Evolutionary conservation across 2,329 filamentous ascomycete species (phyloP).

Genomic region (Mollisiaceae sp.): DNA sequence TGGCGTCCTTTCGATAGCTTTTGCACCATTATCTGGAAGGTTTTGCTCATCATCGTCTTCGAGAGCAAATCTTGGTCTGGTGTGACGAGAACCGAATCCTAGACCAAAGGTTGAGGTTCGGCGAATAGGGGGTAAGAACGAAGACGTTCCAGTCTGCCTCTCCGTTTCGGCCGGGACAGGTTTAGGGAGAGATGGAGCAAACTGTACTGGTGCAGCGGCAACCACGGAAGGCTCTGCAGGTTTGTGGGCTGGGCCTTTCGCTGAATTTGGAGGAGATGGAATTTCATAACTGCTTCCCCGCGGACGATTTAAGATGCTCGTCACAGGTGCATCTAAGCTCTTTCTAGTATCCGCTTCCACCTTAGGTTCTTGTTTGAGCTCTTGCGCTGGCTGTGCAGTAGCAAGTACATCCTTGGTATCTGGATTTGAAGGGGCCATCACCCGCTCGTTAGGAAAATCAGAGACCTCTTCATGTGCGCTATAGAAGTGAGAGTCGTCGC

Average conservation of each 20-base stretch:
- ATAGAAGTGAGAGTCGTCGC: conserved; percentile 35
- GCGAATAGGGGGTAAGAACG: conserved; percentile 63
- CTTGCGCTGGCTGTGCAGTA: background rate
- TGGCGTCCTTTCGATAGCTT: background rate
- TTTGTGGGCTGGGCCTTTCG: background rate
- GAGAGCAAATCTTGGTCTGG: conserved; percentile 38
- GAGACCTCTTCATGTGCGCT: conserved; percentile 28
- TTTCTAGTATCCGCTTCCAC: background rate
- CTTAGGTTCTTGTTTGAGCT: background rate
- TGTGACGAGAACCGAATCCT: conserved; percentile 41
- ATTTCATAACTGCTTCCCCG: conserved; percentile 29
- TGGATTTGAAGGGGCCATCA: conserved; percentile 30
- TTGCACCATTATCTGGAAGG: background rate
- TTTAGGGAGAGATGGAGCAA: conserved; percentile 2
- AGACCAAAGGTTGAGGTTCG: conserved; percentile 61
- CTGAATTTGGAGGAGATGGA: conserved; percentile 8
- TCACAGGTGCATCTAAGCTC: background rate
- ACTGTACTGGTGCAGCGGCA: background rate
- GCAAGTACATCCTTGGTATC: conserved; percentile 13
- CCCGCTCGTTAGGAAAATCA: conserved; percentile 33
- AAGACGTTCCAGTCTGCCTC: conserved; percentile 25
- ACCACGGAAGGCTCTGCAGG: conserved; percentile 4
- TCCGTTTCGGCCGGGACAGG: conserved; percentile 7
- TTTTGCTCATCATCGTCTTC: conserved; percentile 35
- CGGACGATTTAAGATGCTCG: conserved; percentile 32